Evolutionary conservation across 2,329 filamentous ascomycete genomes (phyloP), one percentile per base, ranked within the genome.

Genomic region (Juglanconis oblonga): DNA sequence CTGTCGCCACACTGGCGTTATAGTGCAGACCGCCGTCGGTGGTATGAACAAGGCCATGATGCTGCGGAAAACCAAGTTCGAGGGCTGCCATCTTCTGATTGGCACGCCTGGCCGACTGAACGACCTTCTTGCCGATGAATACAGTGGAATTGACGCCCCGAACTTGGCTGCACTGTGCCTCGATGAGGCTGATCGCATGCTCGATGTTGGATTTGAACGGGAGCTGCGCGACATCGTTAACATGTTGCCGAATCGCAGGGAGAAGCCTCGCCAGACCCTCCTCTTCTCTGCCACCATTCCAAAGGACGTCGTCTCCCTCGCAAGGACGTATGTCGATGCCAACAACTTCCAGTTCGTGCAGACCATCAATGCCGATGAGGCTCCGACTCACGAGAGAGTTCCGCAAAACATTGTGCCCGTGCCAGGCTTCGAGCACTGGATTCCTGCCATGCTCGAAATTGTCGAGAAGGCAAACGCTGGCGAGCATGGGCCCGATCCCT

Each of bases 141-240:
- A 72, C 58, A 84, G 81, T 59, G 82, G 85, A 31, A 84, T 96
- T 44, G 77, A 79, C 29, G 90, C 90, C 74, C 92, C 71, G 74
- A 93, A 91, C 73, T 88, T 98, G 79, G 90, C 92, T 73, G 96
- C 95, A 67, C 82, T 99, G 50, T 92, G 98, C 65, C 88, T 99
- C 51, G 95, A 99, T 68, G 95, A 99, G 81, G 95, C 95, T 69
- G 95, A 99, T 76, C 91, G 95, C 68, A 97, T 99, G 91, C 84
- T 99, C 72, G 95, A 99, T 78, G 95, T 96, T 81, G 95, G 90
- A 2, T 94, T 94, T 69, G 80, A 87, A 59, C 78, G 79, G 40
- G 87, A 87, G 58, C 81, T 94, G 54, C 74, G 80, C 53, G 73
- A 83, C 1, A 91, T 94, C 58, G 76, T 86, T 58, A 61, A 71